Evolutionary conservation across 2,329 filamentous ascomycete genomes (phyloP).

Genomic region (Trichoderma citrinoviride): DNA sequence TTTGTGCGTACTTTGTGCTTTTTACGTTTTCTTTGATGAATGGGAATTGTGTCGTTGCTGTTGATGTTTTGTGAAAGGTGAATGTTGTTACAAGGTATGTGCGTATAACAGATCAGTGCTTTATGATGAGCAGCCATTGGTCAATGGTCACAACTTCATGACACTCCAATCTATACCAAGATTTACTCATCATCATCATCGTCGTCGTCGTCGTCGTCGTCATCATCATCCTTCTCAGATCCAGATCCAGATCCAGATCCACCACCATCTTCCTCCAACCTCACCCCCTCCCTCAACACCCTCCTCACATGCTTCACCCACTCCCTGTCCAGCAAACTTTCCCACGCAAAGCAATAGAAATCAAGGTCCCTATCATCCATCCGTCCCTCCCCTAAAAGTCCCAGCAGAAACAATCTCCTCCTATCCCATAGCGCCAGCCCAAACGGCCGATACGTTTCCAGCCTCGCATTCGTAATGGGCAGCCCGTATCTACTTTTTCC

Average conservation of each 20-base stretch:
- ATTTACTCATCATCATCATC: not conserved
- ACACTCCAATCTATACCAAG: too few species aligned
- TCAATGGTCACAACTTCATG: not conserved
- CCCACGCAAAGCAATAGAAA: conserved; percentile 16
- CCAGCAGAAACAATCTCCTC: conserved; percentile 23
- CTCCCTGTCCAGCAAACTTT: not conserved
- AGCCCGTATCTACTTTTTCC: not conserved
- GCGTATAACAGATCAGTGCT: not conserved
- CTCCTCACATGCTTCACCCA: not conserved
- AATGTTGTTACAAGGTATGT: not conserved
- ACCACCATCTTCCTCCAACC: not conserved
- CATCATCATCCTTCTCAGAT: not conserved
- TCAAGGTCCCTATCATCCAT: not conserved
- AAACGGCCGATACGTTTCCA: conserved; percentile 24
- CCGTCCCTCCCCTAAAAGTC: conserved; percentile 2
- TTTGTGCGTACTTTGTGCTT: not conserved
- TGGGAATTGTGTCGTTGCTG: too few species aligned
- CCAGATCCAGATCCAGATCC: not conserved
- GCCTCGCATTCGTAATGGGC: not conserved
- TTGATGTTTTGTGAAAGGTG: not conserved
- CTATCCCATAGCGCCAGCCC: conserved; percentile 26
- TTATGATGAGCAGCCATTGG: not conserved
- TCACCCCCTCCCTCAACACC: not conserved
- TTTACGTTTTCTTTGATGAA: not conserved
- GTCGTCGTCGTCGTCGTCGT: not conserved